Base-by-base conservation (phyloP, 805 yeast species). In the Metschnikowia picachoensis region DNA sequence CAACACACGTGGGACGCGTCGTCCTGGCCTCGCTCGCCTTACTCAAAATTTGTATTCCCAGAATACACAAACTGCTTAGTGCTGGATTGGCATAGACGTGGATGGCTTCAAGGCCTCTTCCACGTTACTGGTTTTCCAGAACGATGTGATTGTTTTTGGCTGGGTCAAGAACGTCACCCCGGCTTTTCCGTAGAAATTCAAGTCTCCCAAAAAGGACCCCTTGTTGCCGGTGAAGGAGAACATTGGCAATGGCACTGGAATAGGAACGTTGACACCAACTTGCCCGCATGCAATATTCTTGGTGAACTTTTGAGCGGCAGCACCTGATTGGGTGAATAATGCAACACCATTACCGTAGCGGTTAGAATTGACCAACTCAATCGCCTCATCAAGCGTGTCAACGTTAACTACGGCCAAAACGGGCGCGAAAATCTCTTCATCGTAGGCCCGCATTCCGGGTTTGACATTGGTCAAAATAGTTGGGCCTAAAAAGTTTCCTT, bases 171-270 rank as follows among this genome's bases (percentile, higher is more conserved):
- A 84, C 44, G 81, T 73, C 39, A 85, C 61, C 29, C 91, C 90
- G n/a, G 85, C 76, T 69, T 83, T 81, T 48, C 91, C 91, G 66
- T 84, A 84, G 64, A 84, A 84, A 72, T 85, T 85, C 73, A 85
- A 76, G 61, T 85, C 90, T 31, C 91, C 91, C 54, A 83, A 72
- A 77, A 85, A 83, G 7, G 87, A 82, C 33, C 80, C 85, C 68
- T 82, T 82, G 64, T 79, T 79, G 27, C 91, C 91, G 11, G 91
- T 85, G 70, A 84, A 84, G 3, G 87, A 81, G 66, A 84, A 84
- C 87, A 85, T 82, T 49, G 91, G 90, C 62, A 85, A 70, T 41
- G 91, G 91, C 15, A 84, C 91, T 5, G 91, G 91, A 50, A 84
- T 85, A 13, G 91, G 90, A 32, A 84, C 88, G 58, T 84, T 84